phyloP scores from a whole-genome alignment of 441 rosid species.

The Populus trichocarpa region DNA sequence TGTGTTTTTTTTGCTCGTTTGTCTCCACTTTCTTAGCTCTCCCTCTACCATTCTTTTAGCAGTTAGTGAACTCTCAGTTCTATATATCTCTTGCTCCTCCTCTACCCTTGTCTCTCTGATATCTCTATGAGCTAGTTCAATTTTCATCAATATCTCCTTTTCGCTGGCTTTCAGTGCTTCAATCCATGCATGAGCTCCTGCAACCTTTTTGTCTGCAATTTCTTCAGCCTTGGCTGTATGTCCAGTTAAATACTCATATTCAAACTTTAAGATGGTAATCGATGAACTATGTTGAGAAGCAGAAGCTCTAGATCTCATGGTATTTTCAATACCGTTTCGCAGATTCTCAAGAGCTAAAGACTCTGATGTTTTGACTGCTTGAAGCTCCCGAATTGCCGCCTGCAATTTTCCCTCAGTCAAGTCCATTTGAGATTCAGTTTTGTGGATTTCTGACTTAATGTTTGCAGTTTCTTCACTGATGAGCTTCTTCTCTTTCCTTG shows the following conservation, averaged over 20 bases:
- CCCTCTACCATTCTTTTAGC: conserved; percentile 43
- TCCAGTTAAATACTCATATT: conserved; percentile 70
- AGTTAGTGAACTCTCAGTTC: conserved; percentile 45
- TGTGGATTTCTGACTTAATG: conserved; percentile 42
- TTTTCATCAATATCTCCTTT: conserved; percentile 59
- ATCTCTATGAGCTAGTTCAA: conserved; percentile 42
- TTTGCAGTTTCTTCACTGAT: conserved; percentile 41
- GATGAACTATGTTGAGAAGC: conserved; percentile 37
- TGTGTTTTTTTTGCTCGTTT: conserved; percentile 18
- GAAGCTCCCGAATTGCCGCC: conserved; percentile 58
- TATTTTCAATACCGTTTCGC: conserved; percentile 37
- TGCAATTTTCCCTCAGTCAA: conserved; percentile 51
- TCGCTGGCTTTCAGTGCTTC: conserved; percentile 75
- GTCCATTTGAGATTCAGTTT: conserved; percentile 49
- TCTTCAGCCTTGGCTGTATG: conserved; percentile 62
- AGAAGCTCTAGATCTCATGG: conserved; percentile 47
- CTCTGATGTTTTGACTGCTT: conserved; percentile 54
- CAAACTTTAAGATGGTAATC: conserved; percentile 68
- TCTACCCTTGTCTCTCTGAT: conserved; percentile 44
- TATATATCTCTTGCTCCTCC: conserved; percentile 45
- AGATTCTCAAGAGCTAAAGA: conserved; percentile 50
- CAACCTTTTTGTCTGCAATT: conserved; percentile 74
- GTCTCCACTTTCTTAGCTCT: conserved; percentile 39
- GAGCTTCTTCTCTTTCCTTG: conserved; percentile 51
- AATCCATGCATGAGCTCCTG: conserved; percentile 85